Percentiles rank a stretch among this genome's conserved stretches.
Evolutionary conservation across 1,284 basidiomycete species (phyloP).

Genomic region (Neolentinus lepideus): DNA sequence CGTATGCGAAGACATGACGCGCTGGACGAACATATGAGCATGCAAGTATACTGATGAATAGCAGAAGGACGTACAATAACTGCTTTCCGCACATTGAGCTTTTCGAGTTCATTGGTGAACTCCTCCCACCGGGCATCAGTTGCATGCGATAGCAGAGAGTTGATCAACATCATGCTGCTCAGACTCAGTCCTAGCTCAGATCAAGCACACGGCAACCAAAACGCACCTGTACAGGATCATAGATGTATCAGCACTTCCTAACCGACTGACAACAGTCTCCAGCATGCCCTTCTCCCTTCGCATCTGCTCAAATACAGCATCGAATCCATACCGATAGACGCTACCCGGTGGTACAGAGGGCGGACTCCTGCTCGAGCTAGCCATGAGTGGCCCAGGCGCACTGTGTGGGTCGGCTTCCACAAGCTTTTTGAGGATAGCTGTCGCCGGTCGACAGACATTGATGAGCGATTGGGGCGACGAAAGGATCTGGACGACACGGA

Average conservation of each 20-base stretch:
- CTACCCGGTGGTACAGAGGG: conserved; percentile 52
- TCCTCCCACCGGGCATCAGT: conserved; percentile 73
- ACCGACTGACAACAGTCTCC: conserved; percentile 71
- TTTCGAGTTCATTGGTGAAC: conserved; percentile 73
- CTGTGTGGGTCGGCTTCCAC: conserved; percentile 74
- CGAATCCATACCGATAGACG: conserved; percentile 77
- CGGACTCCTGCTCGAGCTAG: conserved; percentile 53
- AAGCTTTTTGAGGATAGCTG: conserved; percentile 85
- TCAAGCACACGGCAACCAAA: conserved; percentile 1
- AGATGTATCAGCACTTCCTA: conserved; percentile 79
- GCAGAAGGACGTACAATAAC: conserved; percentile 54
- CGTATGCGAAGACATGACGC: conserved; percentile 81
- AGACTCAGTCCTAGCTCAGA: conserved; percentile 10
- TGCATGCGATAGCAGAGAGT: conserved; percentile 76
- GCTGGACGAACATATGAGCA: conserved; percentile 33
- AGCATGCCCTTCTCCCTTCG: conserved; percentile 55
- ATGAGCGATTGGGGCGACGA: conserved; percentile 72
- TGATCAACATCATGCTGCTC: conserved; percentile 80
- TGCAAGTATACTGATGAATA: conserved; percentile 20
- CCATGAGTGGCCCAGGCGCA: conserved; percentile 46
- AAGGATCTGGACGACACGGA: conserved; percentile 76
- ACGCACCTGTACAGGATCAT: conserved; percentile 79
- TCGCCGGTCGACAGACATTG: conserved; percentile 95
- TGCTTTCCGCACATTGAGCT: conserved; percentile 75
- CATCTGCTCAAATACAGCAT: conserved; percentile 79